A percentile compares a stretch with the other conserved stretches of the same genome.
phyloP scores from a whole-genome alignment of 2,329 filamentous ascomycete species.

The Scedosporium apiospermum region DNA sequence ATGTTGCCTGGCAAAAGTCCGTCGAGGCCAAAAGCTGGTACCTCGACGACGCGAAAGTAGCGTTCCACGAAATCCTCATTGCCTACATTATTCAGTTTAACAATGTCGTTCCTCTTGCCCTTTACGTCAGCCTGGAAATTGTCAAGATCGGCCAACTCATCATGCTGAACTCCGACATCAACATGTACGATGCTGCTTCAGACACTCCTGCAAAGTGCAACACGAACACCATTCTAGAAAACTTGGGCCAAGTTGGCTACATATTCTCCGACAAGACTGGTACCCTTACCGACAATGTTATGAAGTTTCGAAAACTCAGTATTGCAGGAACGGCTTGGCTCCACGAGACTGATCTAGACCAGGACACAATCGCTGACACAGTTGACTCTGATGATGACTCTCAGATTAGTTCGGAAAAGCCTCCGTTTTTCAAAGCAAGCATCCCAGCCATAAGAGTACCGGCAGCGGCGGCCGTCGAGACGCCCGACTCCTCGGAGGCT shows the following conservation, averaged over 20 bases:
- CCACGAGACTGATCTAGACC: constrained; percentile 60
- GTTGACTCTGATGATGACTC: constrained; percentile 13
- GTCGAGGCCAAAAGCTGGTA: constrained; percentile 70
- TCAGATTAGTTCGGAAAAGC: constrained; percentile 8
- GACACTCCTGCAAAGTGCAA: constrained; percentile 83
- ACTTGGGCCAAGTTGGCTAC: constrained; percentile 82
- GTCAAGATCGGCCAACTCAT: constrained; percentile 74
- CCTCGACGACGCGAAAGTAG: constrained; percentile 58
- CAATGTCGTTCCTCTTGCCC: constrained; percentile 81
- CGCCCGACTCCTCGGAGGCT: constrained; percentile 4
- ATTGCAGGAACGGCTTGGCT: constrained; percentile 84
- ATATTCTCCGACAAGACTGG: constrained; percentile 94
- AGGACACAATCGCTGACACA: constrained; percentile 20
- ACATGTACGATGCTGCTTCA: constrained; percentile 81
- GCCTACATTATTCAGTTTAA: constrained; percentile 96
- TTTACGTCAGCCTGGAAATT: constrained; percentile 85
- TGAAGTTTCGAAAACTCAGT: constrained; percentile 91
- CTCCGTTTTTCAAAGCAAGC: constrained; percentile 12
- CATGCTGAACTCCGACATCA: constrained; percentile 68
- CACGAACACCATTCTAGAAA: constrained; percentile 91
- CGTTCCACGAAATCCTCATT: constrained; percentile 72
- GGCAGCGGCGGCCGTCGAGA: neutral
- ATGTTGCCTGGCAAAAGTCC: constrained; percentile 62
- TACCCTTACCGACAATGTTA: constrained; percentile 86
- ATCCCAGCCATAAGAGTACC: neutral